Conservation (phyloP, 1,284 basidiomycete species). For the Tilletia horrida region DNA sequence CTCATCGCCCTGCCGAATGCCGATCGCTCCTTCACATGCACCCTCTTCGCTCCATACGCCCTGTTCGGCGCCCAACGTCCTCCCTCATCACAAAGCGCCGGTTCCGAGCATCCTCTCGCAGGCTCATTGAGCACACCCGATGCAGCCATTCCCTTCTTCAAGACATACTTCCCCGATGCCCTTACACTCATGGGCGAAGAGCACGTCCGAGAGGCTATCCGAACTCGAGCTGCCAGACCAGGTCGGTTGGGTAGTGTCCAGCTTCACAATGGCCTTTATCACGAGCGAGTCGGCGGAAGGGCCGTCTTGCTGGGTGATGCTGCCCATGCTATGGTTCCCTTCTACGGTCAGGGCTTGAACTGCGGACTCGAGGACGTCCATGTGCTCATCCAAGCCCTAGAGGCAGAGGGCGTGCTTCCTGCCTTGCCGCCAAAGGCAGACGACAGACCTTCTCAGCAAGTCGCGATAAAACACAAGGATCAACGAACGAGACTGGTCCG, state of each 20-base stretch:
- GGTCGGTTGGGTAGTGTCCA: slow-evolving; percentile 86
- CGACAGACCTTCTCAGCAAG: background rate
- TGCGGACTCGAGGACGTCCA: slow-evolving; percentile 96
- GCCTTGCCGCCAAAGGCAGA: background rate
- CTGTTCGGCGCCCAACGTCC: slow-evolving; percentile 63
- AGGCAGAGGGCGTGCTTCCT: slow-evolving; percentile 52
- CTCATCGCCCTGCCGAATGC: slow-evolving; percentile 84
- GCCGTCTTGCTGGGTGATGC: slow-evolving; percentile 88
- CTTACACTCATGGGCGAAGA: slow-evolving; percentile 76
- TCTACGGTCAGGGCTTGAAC: slow-evolving; percentile 94
- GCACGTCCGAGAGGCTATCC: slow-evolving; percentile 38
- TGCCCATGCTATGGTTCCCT: slow-evolving; percentile 95
- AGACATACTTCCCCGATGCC: slow-evolving; percentile 79
- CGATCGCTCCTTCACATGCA: slow-evolving; percentile 62
- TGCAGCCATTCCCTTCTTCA: slow-evolving; percentile 68
- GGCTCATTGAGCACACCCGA: slow-evolving; percentile 3
- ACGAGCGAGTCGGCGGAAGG: slow-evolving; percentile 61
- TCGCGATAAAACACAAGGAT: background rate
- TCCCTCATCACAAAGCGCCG: background rate
- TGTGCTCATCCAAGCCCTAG: slow-evolving; percentile 73
- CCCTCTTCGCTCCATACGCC: slow-evolving; percentile 81
- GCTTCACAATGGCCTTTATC: slow-evolving; percentile 84
- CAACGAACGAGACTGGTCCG: slow-evolving; percentile 40
- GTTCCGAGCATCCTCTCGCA: slow-evolving; percentile 7
- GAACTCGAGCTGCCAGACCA: slow-evolving; percentile 63